Base-by-base conservation (phyloP, 805 yeast genomes). In the Kluyveromyces aestuarii region DNA sequence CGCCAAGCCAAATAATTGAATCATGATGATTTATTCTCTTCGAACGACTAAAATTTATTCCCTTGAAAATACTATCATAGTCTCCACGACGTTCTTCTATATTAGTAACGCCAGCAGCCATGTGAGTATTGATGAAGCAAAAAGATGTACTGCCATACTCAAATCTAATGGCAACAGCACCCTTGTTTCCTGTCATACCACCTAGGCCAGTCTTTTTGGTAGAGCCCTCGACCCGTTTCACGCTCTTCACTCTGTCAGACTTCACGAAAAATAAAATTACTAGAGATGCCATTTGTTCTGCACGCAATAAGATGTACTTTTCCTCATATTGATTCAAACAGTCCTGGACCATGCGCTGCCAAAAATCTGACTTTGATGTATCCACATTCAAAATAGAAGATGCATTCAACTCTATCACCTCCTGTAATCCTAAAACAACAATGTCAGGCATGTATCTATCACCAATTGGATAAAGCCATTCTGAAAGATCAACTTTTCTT, bases 111-210 rank as follows among this genome's bases (percentile, higher is more conserved):
- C 99, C 99, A 0, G 99, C 97, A 0, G 99, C 96, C 55, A 93
- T 70, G 70, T 93, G 99, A 0, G 95, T 86, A 46, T 93, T 91
- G 27, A 93, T 76, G 60, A 89, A 79, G 53, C 95, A 89, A 59
- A 89, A 83, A 1, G 84, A 73, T 0, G 96, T 84, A 33, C 81
- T 76, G 1, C 93, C 93, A 64, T 77, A 87, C 45, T 84, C 79
- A 67, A 91, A 86, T 52, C 96, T 75, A 14, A 93, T 87, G 0
- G 96, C 96, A 51, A 90, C 95, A 4, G 95, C 96, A 41, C 99
- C 99, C 65, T 91, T 91, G 64, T 93, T 91, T 16, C 97, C 99
- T 0, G 98, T 80, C 70, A 93, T 91, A 41, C 99, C 99, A 37
- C 97, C 96, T 48, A 93, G 71, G 0, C 98, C 99, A 0, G 98